Conservation (phyloP, 208 protist species). For the Trypanosoma melophagium region DNA sequence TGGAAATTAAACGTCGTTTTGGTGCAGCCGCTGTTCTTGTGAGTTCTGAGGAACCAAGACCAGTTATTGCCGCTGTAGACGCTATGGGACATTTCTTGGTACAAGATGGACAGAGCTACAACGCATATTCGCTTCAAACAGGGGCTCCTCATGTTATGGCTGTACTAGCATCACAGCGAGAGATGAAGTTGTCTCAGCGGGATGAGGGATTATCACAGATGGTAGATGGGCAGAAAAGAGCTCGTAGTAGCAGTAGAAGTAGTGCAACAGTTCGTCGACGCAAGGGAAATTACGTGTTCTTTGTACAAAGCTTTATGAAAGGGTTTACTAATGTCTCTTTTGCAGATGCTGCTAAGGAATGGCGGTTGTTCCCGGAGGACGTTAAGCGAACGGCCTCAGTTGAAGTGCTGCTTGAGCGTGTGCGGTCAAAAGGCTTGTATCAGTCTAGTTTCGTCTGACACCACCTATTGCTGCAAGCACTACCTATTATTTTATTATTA, state of each 20-base stretch:
- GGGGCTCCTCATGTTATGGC: constrained; percentile 1
- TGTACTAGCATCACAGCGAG: constrained; percentile 7
- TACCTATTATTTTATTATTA: neutral
- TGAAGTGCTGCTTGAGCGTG: constrained; percentile 17
- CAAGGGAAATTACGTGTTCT: constrained; percentile 31
- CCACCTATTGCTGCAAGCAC: neutral
- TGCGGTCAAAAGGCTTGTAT: constrained; percentile 14
- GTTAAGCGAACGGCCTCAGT: constrained; percentile 12
- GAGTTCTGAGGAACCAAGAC: neutral
- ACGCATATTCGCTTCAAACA: constrained; percentile 31
- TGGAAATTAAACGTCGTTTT: constrained; percentile 43
- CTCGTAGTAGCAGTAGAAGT: neutral
- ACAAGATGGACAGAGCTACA: constrained; percentile 34
- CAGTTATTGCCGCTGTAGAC: constrained; percentile 54
- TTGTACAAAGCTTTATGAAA: constrained; percentile 39
- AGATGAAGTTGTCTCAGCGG: constrained; percentile 4
- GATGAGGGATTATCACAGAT: neutral
- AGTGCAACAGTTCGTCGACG: neutral
- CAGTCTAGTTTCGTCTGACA: neutral
- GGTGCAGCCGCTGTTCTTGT: constrained; percentile 43
- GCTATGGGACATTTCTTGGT: constrained; percentile 49
- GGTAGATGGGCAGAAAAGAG: neutral
- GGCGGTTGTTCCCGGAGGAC: constrained; percentile 22
- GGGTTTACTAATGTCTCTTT: constrained; percentile 41
- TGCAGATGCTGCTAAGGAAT: constrained; percentile 37